A percentile compares a stretch with the other conserved stretches of the same genome.
phyloP scores from a whole-genome alignment of 768 basidiomycete species.

The Xerocomus brunneocitrinus region DNA sequence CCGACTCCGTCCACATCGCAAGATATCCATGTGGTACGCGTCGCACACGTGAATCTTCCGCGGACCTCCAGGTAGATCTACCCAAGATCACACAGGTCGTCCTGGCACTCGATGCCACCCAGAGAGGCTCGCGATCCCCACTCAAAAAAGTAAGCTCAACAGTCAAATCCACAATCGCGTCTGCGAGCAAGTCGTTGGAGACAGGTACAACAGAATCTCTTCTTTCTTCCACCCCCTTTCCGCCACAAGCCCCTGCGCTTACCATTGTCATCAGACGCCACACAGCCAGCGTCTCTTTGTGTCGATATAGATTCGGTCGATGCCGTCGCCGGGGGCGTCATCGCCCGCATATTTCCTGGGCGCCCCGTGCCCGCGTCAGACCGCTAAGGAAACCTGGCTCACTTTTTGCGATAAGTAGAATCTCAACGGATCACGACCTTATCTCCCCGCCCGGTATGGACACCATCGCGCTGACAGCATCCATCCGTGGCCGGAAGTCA shows the following conservation, averaged over 20 bases:
- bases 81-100: slow-evolving; percentile 19
- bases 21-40: slow-evolving; percentile 28
- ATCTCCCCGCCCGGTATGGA: slow-evolving; percentile 22
- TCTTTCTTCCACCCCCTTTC: slow-evolving; percentile 27
- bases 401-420: slow-evolving; percentile 4
- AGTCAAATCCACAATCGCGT: slow-evolving; percentile 2
- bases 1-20: slow-evolving; percentile 30
- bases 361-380: neutral
- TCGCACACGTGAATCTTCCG: slow-evolving; percentile 30
- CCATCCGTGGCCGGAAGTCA: slow-evolving; percentile 16
- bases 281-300: slow-evolving; percentile 3
- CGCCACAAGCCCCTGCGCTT: slow-evolving; percentile 14
- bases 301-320: slow-evolving; percentile 8
- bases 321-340: slow-evolving; percentile 12
- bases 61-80: slow-evolving; percentile 28
- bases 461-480: slow-evolving; percentile 5
- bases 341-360: neutral
- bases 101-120: slow-evolving; percentile 17
- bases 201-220: slow-evolving; percentile 3
- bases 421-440: slow-evolving; percentile 31
- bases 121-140: neutral
- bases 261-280: slow-evolving; percentile 2
- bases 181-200: slow-evolving; percentile 1
- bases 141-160: slow-evolving; percentile 21
- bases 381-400: slow-evolving; percentile 7